Conservation (phyloP, 306 rosid genomes). For the Cucurbita pepo region DNA sequence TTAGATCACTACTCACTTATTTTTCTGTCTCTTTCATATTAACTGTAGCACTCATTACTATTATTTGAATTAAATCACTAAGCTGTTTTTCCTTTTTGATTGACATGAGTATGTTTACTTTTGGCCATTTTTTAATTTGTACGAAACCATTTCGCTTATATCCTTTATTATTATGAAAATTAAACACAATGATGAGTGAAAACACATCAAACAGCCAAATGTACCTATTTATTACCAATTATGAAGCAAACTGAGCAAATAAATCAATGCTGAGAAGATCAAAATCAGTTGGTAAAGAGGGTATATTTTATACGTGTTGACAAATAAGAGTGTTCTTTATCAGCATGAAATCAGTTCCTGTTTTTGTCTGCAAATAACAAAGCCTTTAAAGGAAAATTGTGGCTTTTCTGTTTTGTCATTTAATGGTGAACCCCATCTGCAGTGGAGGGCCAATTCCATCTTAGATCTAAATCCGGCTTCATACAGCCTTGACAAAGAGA, state of each 20-base stretch:
- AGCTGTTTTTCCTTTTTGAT: background rate
- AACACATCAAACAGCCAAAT: background rate
- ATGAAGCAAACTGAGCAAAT: background rate
- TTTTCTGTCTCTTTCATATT: too few species aligned
- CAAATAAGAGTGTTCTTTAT: background rate
- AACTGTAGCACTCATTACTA: too few species aligned
- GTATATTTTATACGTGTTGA: background rate
- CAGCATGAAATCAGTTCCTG: background rate
- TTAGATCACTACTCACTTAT: background rate
- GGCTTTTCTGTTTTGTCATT: background rate
- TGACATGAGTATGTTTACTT: background rate
- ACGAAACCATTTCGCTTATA: background rate
- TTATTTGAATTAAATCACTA: too few species aligned
- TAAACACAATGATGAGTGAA: background rate
- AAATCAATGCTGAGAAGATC: background rate
- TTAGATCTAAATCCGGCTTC: constrained; percentile 55
- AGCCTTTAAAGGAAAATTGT: background rate
- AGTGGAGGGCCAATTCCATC: constrained; percentile 79
- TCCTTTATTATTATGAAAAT: background rate
- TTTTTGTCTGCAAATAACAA: background rate
- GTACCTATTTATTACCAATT: background rate
- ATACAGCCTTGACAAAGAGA: constrained; percentile 38
- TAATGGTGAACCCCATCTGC: constrained; percentile 13
- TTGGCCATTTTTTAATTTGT: background rate
- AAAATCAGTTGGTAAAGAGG: background rate